These are phyloP conservation scores for Lachancea lanzarotensis DNA, from an alignment of 805 yeast species.

Conservation along the genomic window DNA sequence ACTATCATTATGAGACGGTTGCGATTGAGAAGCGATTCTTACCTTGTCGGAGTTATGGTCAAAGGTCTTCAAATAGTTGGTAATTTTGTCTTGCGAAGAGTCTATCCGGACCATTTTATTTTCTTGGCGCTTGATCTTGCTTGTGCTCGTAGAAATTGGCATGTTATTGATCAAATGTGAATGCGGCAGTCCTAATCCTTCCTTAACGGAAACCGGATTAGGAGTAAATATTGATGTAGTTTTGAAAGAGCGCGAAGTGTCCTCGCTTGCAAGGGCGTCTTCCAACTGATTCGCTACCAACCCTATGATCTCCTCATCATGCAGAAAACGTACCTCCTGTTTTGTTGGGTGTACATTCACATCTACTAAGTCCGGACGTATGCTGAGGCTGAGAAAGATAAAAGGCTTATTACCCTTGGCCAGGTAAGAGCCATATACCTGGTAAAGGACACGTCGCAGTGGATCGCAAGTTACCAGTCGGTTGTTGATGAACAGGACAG, in stretches of 20 bases:
- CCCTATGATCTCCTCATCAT: slow-evolving; percentile 81
- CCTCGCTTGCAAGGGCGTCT: slow-evolving; percentile 46
- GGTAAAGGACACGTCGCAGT: slow-evolving; percentile 56
- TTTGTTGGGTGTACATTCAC: slow-evolving; percentile 97
- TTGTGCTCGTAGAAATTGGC: slow-evolving; percentile 7
- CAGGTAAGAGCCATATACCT: slow-evolving; percentile 55
- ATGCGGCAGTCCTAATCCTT: slow-evolving; percentile 5
- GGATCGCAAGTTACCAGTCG: slow-evolving; percentile 82
- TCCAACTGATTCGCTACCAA: slow-evolving; percentile 46
- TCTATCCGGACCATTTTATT: slow-evolving; percentile 32
- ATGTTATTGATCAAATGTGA: slow-evolving; percentile 2
- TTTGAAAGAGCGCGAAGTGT: slow-evolving; percentile 60
- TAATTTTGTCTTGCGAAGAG: slow-evolving; percentile 28
- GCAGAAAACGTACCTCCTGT: slow-evolving; percentile 77
- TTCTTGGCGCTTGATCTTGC: slow-evolving; percentile 26
- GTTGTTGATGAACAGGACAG: slow-evolving; percentile 79
- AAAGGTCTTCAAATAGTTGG: slow-evolving; percentile 19
- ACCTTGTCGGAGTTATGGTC: not conserved
- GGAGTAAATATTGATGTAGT: slow-evolving; percentile 45
- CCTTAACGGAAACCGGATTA: slow-evolving; percentile 3
- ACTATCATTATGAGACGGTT: not conserved
- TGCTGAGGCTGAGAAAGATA: slow-evolving; percentile 61
- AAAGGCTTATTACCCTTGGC: slow-evolving; percentile 80
- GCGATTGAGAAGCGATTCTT: not conserved
- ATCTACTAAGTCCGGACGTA: slow-evolving; percentile 68